Conservation (phyloP, 306 rosid species). For the Lupinus albus region DNA sequence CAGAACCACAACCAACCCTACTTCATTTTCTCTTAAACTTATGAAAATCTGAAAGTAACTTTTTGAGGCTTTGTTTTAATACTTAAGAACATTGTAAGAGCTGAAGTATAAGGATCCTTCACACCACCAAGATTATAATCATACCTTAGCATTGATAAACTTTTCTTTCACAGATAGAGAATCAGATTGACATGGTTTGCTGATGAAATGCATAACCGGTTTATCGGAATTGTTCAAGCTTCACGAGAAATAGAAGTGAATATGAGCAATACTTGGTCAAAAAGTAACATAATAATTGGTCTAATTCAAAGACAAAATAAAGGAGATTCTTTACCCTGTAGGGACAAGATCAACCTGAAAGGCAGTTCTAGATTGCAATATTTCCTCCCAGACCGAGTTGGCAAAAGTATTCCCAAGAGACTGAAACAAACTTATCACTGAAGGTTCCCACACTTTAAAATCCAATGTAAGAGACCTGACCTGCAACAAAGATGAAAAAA, state of each 20-base stretch:
- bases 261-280: slow-evolving; percentile 43
- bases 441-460: slow-evolving; percentile 99
- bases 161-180: slow-evolving; percentile 93
- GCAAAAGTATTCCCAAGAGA: slow-evolving; percentile 97
- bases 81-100: not conserved
- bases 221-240: slow-evolving; percentile 82
- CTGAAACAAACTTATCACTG: slow-evolving; percentile 92
- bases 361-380: slow-evolving; percentile 87
- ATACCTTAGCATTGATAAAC: slow-evolving; percentile 96
- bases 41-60: not conserved
- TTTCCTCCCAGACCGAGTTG: slow-evolving; percentile 98
- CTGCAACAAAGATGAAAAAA: slow-evolving; percentile 53
- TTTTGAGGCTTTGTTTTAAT: not conserved
- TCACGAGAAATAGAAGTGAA: slow-evolving; percentile 48
- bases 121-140: slow-evolving; percentile 17
- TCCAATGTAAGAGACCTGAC: slow-evolving; percentile 97
- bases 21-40: slow-evolving; percentile 17
- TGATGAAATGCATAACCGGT: slow-evolving; percentile 58
- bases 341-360: slow-evolving; percentile 85
- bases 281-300: slow-evolving; percentile 3
- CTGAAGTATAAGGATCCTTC: slow-evolving; percentile 16
- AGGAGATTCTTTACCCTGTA: slow-evolving; percentile 74
- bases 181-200: slow-evolving; percentile 84
- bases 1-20: slow-evolving; percentile 8
- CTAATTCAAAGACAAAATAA: slow-evolving; percentile 36